Evolutionary conservation across 208 protist genomes (phyloP), one percentile per base, ranked within the genome.

Genomic region (Acanthamoeba castellanii): DNA sequence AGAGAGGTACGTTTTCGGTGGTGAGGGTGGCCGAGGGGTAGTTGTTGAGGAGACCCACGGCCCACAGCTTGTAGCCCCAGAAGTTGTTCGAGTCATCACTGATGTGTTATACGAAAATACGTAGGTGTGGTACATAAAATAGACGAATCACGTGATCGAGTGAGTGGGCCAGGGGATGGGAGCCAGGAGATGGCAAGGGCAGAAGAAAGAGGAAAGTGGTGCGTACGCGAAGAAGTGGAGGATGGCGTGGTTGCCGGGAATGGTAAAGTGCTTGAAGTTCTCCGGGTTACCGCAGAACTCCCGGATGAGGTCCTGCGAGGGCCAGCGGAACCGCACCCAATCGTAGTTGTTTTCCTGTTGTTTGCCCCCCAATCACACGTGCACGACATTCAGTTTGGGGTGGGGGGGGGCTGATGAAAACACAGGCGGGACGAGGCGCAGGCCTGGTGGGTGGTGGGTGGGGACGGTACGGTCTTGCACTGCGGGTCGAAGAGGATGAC

Each of bases 291-390:
- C 81, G 25, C 47, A 47, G 30, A 89, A 89, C 81, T 89, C 45
- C n/a, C 37, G 42, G 52, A 89, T 89, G 20, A 59, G 42, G 18
- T 50, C 81, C 37, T 59, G 81, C 22, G 81, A 47, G 27, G 81
- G 81, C 81, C 37, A 9, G 42, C 30, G 37, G 81, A 89, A 89
- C 30, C 81, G 81, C n/a, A 89, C 30, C 81, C 81, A 89, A 30
- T 89, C 81, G 52, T 89, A 89, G 81, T 89, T 89, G 81, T 89
- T 89, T 37, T 89, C 81, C 45, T 81, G 42, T 81, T 81, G 20
- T 30, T 81, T 81, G 16, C 32, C 16, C 16, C 18, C 18, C 68
- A 11, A 5, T 13, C 68, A 76, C 68, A 37, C 68, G 47, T 87
- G 25, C 13, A 84, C 13, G n/a, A 30, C 20, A 45, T 34, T 22